Evolutionary conservation across 306 rosid species (phyloP), one percentile per base, ranked within the genome.

Genomic region (Fragaria iinumae): DNA sequence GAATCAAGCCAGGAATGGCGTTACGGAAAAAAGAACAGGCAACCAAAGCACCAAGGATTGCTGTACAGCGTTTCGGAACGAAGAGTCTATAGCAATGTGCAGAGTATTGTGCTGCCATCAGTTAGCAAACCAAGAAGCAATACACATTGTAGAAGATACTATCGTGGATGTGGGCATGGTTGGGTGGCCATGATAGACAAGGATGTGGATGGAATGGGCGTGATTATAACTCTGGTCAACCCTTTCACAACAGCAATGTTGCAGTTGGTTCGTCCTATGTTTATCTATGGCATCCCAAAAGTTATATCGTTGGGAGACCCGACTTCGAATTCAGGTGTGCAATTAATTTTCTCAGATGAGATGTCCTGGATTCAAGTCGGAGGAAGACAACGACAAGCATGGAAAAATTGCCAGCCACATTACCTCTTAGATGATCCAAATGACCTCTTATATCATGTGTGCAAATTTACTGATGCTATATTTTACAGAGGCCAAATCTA

Each of bases 81-180:
- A 50, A 50, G 56, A 50, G 18, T 17, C n/a, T 55, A 21, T 29
- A 9, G 29, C 4, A 23, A 55, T 55, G 27, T 6, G 27, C 27
- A 21, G 62, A 21, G 62, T 55, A 6, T 55, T 20, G 20, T 56
- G 63, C 25, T 20, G 32, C 13, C 63, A 56, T 8, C 21, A 7
- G 10, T 17, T 6, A 6, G 29, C n/a, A 16, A 55, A 55, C 23
- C 11, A 55, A 20, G 23, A 18, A 38, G 41, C 7, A 8, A 55
- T 55, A 2, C 12, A 20, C 21, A 55, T 2, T 47, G 5, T 9
- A 55, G 11, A 2, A 56, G 63, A 56, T 56, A 56, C 64, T 57
- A 57, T 25, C 64, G 32, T 57, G 64, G 64, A 57, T 57, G 64
- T 23, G 64, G 34, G 64, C 64, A 57, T n/a, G 64, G 32, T 23